phyloP scores from a whole-genome alignment of 352 stramenopile species.

The Globisporangium rhizosaccharum region DNA sequence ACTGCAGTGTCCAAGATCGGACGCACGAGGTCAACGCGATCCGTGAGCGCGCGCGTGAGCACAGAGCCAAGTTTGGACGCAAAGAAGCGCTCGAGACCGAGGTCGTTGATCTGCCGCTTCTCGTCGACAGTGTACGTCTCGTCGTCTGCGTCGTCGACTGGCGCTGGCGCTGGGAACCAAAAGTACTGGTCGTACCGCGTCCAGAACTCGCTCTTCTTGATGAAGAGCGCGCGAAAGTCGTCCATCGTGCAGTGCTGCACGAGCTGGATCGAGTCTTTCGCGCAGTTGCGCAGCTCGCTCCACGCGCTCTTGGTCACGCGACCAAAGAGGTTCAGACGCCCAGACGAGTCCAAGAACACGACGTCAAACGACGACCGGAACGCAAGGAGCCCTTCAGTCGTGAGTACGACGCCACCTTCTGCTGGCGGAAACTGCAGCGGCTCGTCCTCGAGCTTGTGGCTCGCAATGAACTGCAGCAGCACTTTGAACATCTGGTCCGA shows the following conservation, averaged over 20 bases:
- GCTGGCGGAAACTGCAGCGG: slow-evolving; percentile 58
- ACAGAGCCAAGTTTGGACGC: slow-evolving; percentile 42
- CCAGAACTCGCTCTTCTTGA: slow-evolving; percentile 80
- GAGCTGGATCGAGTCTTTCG: slow-evolving; percentile 52
- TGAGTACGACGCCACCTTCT: slow-evolving; percentile 53
- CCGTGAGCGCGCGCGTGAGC: slow-evolving; percentile 48
- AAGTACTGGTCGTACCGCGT: slow-evolving; percentile 85
- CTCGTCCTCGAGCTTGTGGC: slow-evolving; percentile 59
- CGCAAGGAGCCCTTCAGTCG: slow-evolving; percentile 53
- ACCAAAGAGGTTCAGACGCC: slow-evolving; percentile 69
- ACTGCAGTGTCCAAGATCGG: slow-evolving; percentile 33
- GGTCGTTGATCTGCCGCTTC: slow-evolving; percentile 66
- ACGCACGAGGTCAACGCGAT: slow-evolving; percentile 64
- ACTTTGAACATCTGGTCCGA: slow-evolving; percentile 86
- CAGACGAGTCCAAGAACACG: slow-evolving; percentile 74
- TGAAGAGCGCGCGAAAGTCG: slow-evolving; percentile 76
- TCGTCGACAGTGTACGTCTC: slow-evolving; percentile 65
- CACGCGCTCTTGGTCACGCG: slow-evolving; percentile 62
- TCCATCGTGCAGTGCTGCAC: slow-evolving; percentile 62
- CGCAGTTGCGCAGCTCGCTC: slow-evolving; percentile 59
- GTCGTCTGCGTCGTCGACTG: slow-evolving; percentile 49
- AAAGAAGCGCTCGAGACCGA: slow-evolving; percentile 72
- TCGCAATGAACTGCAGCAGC: slow-evolving; percentile 72
- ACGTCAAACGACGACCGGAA: slow-evolving; percentile 67
- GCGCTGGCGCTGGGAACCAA: slow-evolving; percentile 54